Conservation (phyloP, 2,329 filamentous ascomycete species). For the Pseudopithomyces maydicus region DNA sequence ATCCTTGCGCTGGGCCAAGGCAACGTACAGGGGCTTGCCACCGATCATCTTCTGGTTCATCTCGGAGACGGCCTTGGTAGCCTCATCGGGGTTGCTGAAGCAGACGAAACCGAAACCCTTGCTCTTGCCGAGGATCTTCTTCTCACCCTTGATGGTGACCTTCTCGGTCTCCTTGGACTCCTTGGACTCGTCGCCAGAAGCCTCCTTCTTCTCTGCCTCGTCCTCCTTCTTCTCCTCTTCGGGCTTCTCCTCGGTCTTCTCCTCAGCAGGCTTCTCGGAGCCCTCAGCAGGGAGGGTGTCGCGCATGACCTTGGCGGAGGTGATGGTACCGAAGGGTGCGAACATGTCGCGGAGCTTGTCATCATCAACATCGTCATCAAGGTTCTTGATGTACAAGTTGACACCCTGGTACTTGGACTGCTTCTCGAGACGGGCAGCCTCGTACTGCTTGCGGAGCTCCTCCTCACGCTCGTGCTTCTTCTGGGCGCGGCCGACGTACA, state of each 20-base stretch:
- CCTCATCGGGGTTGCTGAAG: slow-evolving; percentile 99
- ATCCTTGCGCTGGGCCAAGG: slow-evolving; percentile 98
- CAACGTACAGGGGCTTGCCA: slow-evolving; percentile 96
- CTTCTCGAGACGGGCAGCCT: slow-evolving; percentile 96
- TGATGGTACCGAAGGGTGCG: slow-evolving; percentile 88
- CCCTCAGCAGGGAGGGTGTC: slow-evolving; percentile 66
- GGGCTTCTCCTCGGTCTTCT: slow-evolving; percentile 49
- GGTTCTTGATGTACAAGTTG: slow-evolving; percentile 99
- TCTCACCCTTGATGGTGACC: slow-evolving; percentile 62
- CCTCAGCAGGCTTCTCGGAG: slow-evolving; percentile 51
- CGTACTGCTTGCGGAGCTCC: slow-evolving; percentile 98
- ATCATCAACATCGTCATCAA: slow-evolving; percentile 95
- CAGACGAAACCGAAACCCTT: slow-evolving; percentile 99
- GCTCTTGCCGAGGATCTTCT: slow-evolving; percentile 87
- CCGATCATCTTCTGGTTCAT: slow-evolving; percentile 99
- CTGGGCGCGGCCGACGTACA: slow-evolving; percentile 97
- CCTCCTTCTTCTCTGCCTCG: slow-evolving; percentile 63
- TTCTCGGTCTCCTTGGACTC: slow-evolving; percentile 58
- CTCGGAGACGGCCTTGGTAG: slow-evolving; percentile 97
- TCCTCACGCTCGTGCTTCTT: slow-evolving; percentile 99
- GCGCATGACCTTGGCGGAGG: slow-evolving; percentile 99
- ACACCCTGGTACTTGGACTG: slow-evolving; percentile 99
- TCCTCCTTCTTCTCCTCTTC: slow-evolving; percentile 55
- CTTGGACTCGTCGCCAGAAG: slow-evolving; percentile 64
- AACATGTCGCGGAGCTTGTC: slow-evolving; percentile 97